Base-by-base conservation (phyloP, 164 flowering plant species). In the Sextonia rubra region DNA sequence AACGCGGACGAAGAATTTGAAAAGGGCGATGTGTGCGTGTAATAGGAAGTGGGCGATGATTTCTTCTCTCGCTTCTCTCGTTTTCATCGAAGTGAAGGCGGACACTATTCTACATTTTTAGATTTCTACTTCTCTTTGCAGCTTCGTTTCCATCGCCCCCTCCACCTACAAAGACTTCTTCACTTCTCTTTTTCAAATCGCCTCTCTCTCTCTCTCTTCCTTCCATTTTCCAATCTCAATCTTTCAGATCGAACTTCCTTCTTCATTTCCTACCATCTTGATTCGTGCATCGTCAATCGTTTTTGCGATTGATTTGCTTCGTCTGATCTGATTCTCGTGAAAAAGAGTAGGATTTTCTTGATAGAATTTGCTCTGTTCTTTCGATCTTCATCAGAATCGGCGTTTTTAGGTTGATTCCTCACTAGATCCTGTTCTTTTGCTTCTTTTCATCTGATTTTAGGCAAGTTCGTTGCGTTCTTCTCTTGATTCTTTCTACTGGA, bases 141-240 rank as follows among this genome's bases (percentile, higher is more conserved):
- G 44, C 44, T 22, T 67, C 55, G 47, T 14, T 30, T 65, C 30
- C 48, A 62, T 62, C 65, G 65, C 65, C 32, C 27, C 24, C 47
- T 27, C 69, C 49, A 8, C 25, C 49, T 67, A 23, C 69, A 67
- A 37, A 67, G 14, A 49, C 30, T 52, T 23, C 69, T 37, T 37
- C 44, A 7, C 11, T 37, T 8, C 11, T 37, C 44, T 37, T 9
- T 1, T 37, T 37, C 44, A 37, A 37, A 37, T 7, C 44, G 1
- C 44, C 29, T n/a, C 12, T 66, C 29, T 47, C 17, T 67, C 30
- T 67, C 47, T 27, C 68, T 0, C 15, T 44, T 15, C 5, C 14
- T 14, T 14, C 2, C 69, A 18, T 18, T 7, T n/a, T 44, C 25
- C 25, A 4, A 5, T 64, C 37, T 64, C 47, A 24, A 15, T 17